A percentile compares a stretch with the other conserved stretches of the same genome.
Evolutionary conservation across 108 stramenopile species (phyloP).

Genomic region (Schizochytrium sp.): DNA sequence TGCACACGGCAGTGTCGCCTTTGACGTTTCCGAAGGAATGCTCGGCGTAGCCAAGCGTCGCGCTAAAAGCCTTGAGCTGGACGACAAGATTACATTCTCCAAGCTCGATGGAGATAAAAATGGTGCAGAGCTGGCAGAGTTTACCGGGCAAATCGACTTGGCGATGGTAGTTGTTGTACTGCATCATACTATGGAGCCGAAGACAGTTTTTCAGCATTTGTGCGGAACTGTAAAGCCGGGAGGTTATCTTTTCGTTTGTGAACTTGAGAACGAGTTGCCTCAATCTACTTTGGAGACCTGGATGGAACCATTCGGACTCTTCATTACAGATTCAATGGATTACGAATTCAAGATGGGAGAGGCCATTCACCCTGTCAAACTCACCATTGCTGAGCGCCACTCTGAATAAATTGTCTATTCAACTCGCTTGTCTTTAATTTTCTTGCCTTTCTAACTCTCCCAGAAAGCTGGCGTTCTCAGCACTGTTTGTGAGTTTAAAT

Average conservation of each 20-base stretch:
- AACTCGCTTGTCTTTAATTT: too few relatives aligned
- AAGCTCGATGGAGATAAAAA: neutral
- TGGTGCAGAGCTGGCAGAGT: neutral
- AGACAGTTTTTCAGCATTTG: neutral
- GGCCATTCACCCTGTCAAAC: too few relatives aligned
- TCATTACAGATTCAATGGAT: neutral
- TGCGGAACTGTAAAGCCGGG: slow-evolving; percentile 30
- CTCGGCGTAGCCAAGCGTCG: neutral
- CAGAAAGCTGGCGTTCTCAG: too few relatives aligned
- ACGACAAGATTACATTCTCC: neutral
- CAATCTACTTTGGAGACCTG: neutral
- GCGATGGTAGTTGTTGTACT: slow-evolving; percentile 31
- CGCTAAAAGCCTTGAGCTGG: neutral
- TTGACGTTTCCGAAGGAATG: slow-evolving; percentile 40
- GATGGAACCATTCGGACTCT: slow-evolving; percentile 20
- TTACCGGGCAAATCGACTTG: neutral
- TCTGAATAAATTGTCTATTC: too few relatives aligned
- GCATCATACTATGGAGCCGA: slow-evolving; percentile 50
- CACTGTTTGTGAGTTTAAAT: too few relatives aligned
- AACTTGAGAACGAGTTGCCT: slow-evolving; percentile 22
- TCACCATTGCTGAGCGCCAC: too few relatives aligned
- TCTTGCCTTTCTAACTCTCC: too few relatives aligned
- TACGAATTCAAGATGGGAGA: too few relatives aligned
- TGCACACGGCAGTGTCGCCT: neutral
- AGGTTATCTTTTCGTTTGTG: slow-evolving; percentile 2